These are phyloP conservation scores for Penicillium griseofulvum DNA, from an alignment of 2,329 filamentous ascomycete species.

Conservation along the genomic window DNA sequence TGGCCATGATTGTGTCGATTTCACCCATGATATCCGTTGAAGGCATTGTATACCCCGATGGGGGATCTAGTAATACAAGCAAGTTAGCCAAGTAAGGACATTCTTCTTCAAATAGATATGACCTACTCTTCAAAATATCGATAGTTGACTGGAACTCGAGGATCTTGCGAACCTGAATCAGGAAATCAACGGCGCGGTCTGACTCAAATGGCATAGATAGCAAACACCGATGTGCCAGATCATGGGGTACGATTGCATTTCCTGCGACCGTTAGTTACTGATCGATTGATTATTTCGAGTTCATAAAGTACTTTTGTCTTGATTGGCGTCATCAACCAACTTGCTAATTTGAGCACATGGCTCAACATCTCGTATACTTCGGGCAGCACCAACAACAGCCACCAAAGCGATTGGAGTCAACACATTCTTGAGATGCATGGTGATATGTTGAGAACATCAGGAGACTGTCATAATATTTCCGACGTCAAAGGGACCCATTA, in stretches of 20 bases:
- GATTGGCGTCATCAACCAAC: constrained; percentile 16
- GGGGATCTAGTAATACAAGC: constrained; percentile 41
- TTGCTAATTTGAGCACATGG: constrained; percentile 22
- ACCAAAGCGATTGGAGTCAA: constrained; percentile 15
- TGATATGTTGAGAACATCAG: constrained; percentile 8
- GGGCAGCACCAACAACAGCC: constrained; percentile 9
- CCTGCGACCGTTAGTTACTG: constrained; percentile 15
- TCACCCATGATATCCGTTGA: constrained; percentile 49
- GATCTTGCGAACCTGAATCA: constrained; percentile 34
- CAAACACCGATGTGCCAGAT: constrained; percentile 26
- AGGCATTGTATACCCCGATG: constrained; percentile 51
- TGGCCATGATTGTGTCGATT: constrained; percentile 48
- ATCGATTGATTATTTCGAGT: background rate
- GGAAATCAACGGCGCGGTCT: constrained; percentile 21
- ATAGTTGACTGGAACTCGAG: constrained; percentile 51
- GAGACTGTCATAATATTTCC: constrained; percentile 1
- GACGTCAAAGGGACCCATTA: background rate
- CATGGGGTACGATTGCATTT: constrained; percentile 13
- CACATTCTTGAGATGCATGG: constrained; percentile 17
- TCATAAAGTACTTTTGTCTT: constrained; percentile 15
- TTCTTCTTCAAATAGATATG: background rate
- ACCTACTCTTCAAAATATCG: constrained; percentile 45
- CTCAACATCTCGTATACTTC: constrained; percentile 16
- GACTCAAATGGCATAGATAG: constrained; percentile 32
- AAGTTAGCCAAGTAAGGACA: constrained; percentile 5